Conservation (phyloP, 2,329 filamentous ascomycete species). For the Cercospora berteroae region DNA sequence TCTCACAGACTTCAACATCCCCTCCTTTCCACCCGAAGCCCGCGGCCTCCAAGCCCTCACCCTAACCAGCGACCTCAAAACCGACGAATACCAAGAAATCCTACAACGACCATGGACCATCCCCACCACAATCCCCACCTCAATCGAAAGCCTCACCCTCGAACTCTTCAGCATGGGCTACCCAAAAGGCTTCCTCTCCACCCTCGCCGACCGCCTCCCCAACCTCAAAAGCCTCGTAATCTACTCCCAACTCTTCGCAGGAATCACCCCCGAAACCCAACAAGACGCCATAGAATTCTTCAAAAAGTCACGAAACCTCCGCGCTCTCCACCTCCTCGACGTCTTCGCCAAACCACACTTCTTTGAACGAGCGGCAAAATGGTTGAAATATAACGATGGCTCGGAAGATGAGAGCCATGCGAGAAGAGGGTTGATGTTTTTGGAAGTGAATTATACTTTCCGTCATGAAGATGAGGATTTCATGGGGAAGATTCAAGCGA, state of each 20-base stretch:
- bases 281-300: constrained; percentile 47
- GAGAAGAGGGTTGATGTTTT: constrained; percentile 41
- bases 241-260: constrained; percentile 49
- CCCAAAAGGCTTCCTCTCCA: constrained; percentile 44
- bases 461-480: constrained; percentile 47
- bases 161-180: constrained; percentile 52
- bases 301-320: constrained; percentile 36
- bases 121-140: constrained; percentile 39
- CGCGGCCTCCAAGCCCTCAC: constrained; percentile 47
- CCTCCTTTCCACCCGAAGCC: constrained; percentile 47
- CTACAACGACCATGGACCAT: constrained; percentile 40
- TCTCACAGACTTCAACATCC: constrained; percentile 47
- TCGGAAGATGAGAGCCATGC: constrained; percentile 31
- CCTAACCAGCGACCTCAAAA: constrained; percentile 51
- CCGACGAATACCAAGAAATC: constrained; percentile 46
- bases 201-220: constrained; percentile 42
- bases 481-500: constrained; percentile 41
- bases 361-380: constrained; percentile 36
- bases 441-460: constrained; percentile 50
- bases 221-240: constrained; percentile 46
- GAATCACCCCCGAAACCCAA: constrained; percentile 41
- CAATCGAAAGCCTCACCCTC: constrained; percentile 47
- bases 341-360: constrained; percentile 47
- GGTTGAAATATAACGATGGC: constrained; percentile 34
- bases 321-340: constrained; percentile 50